phyloP scores from a whole-genome alignment of 371 early-diverging fungal species.

The Funneliformis caledonium region DNA sequence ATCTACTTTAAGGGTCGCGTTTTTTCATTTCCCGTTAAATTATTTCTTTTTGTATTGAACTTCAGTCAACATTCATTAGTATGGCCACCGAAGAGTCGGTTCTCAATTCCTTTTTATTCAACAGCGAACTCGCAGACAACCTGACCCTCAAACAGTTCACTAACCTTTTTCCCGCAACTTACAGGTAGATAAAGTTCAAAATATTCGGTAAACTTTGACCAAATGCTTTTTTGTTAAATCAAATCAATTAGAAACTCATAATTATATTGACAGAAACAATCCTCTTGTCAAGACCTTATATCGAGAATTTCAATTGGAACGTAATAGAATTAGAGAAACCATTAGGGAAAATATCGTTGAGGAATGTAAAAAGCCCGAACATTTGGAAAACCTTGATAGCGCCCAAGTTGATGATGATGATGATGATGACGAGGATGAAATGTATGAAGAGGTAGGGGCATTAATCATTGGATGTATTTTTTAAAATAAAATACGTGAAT shows the following conservation, averaged over 20 bases:
- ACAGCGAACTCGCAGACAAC: slow-evolving; percentile 26
- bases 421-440: neutral
- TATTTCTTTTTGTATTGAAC: neutral
- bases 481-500: neutral
- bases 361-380: slow-evolving; percentile 18
- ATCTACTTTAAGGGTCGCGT: no score
- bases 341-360: slow-evolving; percentile 16
- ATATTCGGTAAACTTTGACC: neutral
- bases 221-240: neutral
- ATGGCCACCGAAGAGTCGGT: slow-evolving; percentile 26
- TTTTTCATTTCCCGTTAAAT: neutral
- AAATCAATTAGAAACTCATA: neutral
- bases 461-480: no score
- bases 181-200: slow-evolving; percentile 4
- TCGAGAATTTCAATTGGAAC: slow-evolving; percentile 9
- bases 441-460: neutral
- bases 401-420: neutral
- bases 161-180: slow-evolving; percentile 15
- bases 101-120: slow-evolving; percentile 1
- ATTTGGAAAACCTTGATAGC: neutral
- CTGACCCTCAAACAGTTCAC: slow-evolving; percentile 25
- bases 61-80: neutral
- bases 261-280: neutral
- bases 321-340: neutral
- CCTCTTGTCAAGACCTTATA: slow-evolving; percentile 18